Percentiles rank a stretch among this genome's conserved stretches.
phyloP scores from a whole-genome alignment of 306 rosid genomes.

The Psophocarpus tetragonolobus region DNA sequence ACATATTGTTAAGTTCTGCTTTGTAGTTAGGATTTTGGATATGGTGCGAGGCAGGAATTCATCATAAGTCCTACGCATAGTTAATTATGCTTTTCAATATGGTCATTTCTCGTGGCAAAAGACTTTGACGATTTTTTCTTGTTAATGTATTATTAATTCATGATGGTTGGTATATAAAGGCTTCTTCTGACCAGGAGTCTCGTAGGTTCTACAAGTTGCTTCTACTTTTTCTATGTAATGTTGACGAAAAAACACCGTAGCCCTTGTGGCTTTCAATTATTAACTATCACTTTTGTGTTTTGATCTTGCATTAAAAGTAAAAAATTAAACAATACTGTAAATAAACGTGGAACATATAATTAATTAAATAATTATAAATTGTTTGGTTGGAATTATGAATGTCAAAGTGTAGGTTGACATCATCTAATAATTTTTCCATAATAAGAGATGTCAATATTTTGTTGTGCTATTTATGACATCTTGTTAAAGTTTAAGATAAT shows the following conservation, averaged over 20 bases:
- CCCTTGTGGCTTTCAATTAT: neutral
- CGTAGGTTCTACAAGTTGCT: neutral
- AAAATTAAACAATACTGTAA: too few species aligned
- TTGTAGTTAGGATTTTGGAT: neutral
- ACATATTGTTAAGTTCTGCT: neutral
- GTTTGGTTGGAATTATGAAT: too few species aligned
- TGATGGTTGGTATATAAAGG: neutral
- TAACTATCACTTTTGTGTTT: neutral
- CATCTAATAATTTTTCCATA: too few species aligned
- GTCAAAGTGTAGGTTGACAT: too few species aligned
- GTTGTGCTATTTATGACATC: too few species aligned
- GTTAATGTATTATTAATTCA: too few species aligned
- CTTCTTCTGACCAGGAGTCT: neutral
- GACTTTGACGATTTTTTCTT: neutral
- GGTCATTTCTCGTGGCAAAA: neutral
- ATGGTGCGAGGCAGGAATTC: neutral
- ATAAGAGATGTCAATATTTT: too few species aligned
- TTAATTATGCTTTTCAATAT: neutral
- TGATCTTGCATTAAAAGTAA: too few species aligned
- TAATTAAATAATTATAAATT: too few species aligned
- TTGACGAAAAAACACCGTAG: neutral
- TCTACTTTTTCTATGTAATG: neutral
- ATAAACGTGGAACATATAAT: too few species aligned
- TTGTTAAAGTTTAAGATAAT: too few species aligned
- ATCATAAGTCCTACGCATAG: neutral